phyloP scores from a whole-genome alignment of 805 yeast genomes.

The Torulaspora quercuum region DNA sequence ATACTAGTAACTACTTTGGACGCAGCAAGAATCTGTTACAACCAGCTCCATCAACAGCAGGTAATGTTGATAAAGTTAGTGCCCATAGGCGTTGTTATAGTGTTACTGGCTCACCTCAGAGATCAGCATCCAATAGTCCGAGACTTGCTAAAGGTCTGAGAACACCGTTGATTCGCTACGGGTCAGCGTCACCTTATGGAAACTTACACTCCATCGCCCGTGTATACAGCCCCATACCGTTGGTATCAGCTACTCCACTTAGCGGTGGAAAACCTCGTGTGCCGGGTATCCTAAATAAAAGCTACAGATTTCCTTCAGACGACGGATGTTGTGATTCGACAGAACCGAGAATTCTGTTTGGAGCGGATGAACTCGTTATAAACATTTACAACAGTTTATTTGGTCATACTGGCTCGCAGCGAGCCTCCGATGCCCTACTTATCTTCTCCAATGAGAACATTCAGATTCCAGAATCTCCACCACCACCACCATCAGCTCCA shows the following conservation, averaged over 20 bases:
- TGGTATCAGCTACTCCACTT: conserved; percentile 6
- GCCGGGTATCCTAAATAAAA: conserved; percentile 9
- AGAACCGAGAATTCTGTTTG: conserved; percentile 20
- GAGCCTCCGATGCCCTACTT: conserved; percentile 27
- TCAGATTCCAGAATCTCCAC: conserved; percentile 4
- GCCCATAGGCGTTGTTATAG: conserved; percentile 8
- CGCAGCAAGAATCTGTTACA: conserved; percentile 5
- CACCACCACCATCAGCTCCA: conserved; percentile 5
- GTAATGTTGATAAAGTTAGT: neutral
- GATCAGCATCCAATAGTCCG: conserved; percentile 16
- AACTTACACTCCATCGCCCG: conserved; percentile 1
- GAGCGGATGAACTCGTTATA: conserved; percentile 31
- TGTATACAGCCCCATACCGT: conserved; percentile 4
- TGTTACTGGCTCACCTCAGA: conserved; percentile 12
- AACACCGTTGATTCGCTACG: conserved; percentile 10
- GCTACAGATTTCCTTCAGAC: conserved; percentile 18
- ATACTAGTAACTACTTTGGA: conserved; percentile 1
- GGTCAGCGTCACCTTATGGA: conserved; percentile 12
- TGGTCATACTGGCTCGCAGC: conserved; percentile 28
- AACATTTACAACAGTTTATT: conserved; percentile 28
- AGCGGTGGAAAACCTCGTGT: conserved; percentile 7
- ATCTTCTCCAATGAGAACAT: conserved; percentile 20
- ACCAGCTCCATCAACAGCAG: conserved; percentile 3
- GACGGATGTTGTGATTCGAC: neutral
- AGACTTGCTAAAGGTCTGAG: conserved; percentile 5